Conservation (phyloP, 2,329 filamentous ascomycete genomes). For the Exserohilum turcica region DNA sequence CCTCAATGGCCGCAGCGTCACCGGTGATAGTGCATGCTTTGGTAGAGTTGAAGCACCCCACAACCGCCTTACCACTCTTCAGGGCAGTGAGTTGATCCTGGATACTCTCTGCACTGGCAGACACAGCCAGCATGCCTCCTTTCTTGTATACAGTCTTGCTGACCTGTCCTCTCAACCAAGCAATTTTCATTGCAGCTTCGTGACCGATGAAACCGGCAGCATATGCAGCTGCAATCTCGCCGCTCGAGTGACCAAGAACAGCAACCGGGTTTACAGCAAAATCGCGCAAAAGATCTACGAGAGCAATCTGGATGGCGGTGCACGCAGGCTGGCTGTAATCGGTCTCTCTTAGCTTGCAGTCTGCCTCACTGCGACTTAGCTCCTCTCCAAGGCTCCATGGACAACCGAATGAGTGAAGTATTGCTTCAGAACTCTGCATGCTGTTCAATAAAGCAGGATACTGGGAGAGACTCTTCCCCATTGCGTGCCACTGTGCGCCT, state of each 20-base stretch:
- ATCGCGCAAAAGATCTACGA: conserved; percentile 22
- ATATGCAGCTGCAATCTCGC: conserved; percentile 32
- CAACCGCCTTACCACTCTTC: conserved; percentile 2
- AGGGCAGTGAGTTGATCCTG: not conserved
- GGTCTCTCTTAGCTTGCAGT: conserved; percentile 7
- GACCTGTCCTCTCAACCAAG: conserved; percentile 8
- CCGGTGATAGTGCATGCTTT: conserved; percentile 53
- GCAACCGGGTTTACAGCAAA: conserved; percentile 15
- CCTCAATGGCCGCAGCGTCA: conserved; percentile 47
- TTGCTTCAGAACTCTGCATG: conserved; percentile 8
- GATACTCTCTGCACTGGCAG: not conserved
- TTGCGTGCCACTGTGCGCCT: conserved; percentile 43
- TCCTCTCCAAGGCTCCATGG: conserved; percentile 8
- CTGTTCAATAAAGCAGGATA: conserved; percentile 2
- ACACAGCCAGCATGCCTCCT: conserved; percentile 11
- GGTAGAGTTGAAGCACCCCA: conserved; percentile 47
- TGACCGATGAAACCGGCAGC: conserved; percentile 3
- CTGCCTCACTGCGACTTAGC: conserved; percentile 2
- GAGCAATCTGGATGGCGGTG: conserved; percentile 25
- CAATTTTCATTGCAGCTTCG: conserved; percentile 11
- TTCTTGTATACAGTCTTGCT: conserved; percentile 4
- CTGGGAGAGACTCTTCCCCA: conserved; percentile 22
- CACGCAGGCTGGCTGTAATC: conserved; percentile 25
- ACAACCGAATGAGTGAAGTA: conserved; percentile 12
- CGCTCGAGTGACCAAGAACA: conserved; percentile 28